Conservation (phyloP, 345 rosid species). For the Cardamine occulta region DNA sequence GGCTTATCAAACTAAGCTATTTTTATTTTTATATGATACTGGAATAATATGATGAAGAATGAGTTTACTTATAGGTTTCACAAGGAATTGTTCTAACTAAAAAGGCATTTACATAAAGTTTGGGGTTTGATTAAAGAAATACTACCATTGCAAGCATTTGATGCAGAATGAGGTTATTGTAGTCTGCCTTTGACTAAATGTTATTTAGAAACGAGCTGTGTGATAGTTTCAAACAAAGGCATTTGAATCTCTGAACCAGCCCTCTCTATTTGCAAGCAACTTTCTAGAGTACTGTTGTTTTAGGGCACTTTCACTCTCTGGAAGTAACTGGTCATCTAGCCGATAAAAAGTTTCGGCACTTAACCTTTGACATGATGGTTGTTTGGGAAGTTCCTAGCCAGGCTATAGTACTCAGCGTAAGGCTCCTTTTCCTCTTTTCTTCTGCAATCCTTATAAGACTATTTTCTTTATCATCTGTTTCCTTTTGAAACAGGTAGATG, state of each 20-base stretch:
- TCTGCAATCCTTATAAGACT: background rate
- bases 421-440: slow-evolving; percentile 24
- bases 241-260: slow-evolving; percentile 74
- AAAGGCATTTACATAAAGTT: background rate
- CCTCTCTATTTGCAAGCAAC: slow-evolving; percentile 78
- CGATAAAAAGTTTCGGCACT: slow-evolving; percentile 55
- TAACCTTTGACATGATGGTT: slow-evolving; percentile 91
- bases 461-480: background rate
- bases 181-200: background rate
- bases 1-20: too few species aligned
- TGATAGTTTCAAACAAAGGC: slow-evolving; percentile 72
- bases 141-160: background rate
- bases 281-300: slow-evolving; percentile 90
- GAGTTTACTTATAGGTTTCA: slow-evolving; percentile 5
- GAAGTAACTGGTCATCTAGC: too few species aligned
- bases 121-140: background rate
- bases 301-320: slow-evolving; percentile 71
- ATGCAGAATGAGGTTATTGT: background rate
- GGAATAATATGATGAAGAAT: background rate
- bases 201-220: slow-evolving; percentile 59
- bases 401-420: slow-evolving; percentile 57
- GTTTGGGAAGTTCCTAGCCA: slow-evolving; percentile 94
- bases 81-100: background rate
- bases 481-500: slow-evolving; percentile 61
- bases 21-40: background rate